Percentiles rank a stretch among this genome's conserved stretches.
These are phyloP conservation scores for Orbilia javanica DNA, from an alignment of 2,329 filamentous ascomycete genomes.

Conservation along the genomic window DNA sequence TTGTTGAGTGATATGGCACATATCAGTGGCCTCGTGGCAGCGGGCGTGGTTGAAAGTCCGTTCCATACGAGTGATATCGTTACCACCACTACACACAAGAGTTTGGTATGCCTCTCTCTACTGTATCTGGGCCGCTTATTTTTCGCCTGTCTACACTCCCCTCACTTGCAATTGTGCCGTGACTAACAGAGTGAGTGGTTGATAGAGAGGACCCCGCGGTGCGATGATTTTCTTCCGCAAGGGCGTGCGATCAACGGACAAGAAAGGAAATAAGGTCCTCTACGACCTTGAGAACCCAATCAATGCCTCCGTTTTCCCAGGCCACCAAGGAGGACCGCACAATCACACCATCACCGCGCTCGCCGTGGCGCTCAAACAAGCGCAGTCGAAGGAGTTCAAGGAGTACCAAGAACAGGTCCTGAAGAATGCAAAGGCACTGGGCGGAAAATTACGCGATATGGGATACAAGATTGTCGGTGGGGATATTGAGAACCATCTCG, in stretches of 20 bases:
- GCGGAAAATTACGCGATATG: slow-evolving; percentile 79
- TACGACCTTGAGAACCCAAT: slow-evolving; percentile 95
- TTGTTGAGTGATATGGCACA: slow-evolving; percentile 97
- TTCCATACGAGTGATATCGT: slow-evolving; percentile 93
- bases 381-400: slow-evolving; percentile 88
- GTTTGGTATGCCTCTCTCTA: slow-evolving; percentile 68
- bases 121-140: neutral
- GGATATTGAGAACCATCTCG: slow-evolving; percentile 97
- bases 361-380: slow-evolving; percentile 93
- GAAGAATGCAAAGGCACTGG: slow-evolving; percentile 89
- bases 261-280: slow-evolving; percentile 79
- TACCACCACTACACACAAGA: slow-evolving; percentile 98
- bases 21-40: slow-evolving; percentile 92
- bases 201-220: slow-evolving; percentile 82
- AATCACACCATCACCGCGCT: slow-evolving; percentile 99
- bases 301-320: slow-evolving; percentile 96
- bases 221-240: slow-evolving; percentile 99
- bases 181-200: slow-evolving; percentile 14
- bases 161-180: slow-evolving; percentile 1
- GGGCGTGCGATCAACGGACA: slow-evolving; percentile 85
- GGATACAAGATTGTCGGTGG: slow-evolving; percentile 92
- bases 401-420: slow-evolving; percentile 92
- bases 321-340: slow-evolving; percentile 96
- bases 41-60: slow-evolving; percentile 88
- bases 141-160: neutral